A percentile compares a stretch with the other conserved stretches of the same genome.
These are phyloP conservation scores for Detonula confervacea DNA, from an alignment of 352 stramenopile genomes.

Conservation along the genomic window DNA sequence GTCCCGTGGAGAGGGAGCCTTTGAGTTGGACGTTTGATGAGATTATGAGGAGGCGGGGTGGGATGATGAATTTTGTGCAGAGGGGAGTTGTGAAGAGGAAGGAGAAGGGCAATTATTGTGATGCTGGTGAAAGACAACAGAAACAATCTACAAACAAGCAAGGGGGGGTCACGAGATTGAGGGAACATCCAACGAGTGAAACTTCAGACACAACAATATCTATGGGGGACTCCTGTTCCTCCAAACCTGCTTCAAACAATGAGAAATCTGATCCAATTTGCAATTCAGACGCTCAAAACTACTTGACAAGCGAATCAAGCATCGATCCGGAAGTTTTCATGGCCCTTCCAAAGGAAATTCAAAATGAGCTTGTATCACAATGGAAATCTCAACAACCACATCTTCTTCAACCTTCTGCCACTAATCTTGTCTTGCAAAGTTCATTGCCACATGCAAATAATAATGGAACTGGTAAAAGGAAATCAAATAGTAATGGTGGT, in stretches of 20 bases:
- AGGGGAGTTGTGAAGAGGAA: background rate
- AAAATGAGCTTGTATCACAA: conserved; percentile 12
- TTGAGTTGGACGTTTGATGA: conserved; percentile 21
- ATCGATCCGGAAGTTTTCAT: conserved; percentile 19
- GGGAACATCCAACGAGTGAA: background rate
- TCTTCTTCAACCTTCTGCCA: too few species aligned
- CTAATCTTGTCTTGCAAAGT: too few species aligned
- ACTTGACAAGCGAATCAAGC: conserved; percentile 8
- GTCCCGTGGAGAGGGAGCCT: conserved; percentile 4
- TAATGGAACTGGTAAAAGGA: conserved; percentile 6
- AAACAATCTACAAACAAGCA: background rate
- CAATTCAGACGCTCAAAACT: background rate
- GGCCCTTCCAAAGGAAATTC: conserved; percentile 15
- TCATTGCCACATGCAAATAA: background rate
- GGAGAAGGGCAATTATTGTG: background rate
- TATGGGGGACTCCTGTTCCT: background rate
- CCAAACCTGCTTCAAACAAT: background rate
- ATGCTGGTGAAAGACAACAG: too few species aligned
- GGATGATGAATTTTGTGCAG: conserved; percentile 34
- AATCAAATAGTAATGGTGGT: background rate
- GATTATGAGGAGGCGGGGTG: conserved; percentile 24
- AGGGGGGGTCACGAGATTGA: background rate
- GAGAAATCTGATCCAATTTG: background rate
- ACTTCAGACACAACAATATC: background rate
- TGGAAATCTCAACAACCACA: conserved; percentile 33